Conservation (phyloP, 495 filamentous ascomycete genomes). For the Aspergillus ellipticus region DNA sequence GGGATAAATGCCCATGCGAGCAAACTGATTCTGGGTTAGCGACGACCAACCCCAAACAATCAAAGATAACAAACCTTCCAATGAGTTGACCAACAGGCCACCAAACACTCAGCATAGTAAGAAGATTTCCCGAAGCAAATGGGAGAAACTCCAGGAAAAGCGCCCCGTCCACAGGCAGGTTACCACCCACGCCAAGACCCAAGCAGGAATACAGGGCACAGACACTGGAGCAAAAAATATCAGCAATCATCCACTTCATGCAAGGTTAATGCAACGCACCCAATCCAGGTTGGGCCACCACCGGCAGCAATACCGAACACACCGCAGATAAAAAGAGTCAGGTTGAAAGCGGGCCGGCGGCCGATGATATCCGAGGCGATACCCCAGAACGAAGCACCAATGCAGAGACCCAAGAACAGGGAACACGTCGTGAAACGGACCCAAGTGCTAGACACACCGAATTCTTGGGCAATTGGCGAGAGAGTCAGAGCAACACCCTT, state of each 20-base stretch:
- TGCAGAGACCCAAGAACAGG: slow-evolving; percentile 52
- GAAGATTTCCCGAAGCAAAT: slow-evolving; percentile 46
- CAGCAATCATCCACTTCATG: not conserved
- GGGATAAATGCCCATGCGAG: slow-evolving; percentile 58
- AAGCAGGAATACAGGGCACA: slow-evolving; percentile 48
- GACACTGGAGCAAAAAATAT: slow-evolving; percentile 1
- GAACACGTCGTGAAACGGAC: slow-evolving; percentile 57
- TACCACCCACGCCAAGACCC: slow-evolving; percentile 59
- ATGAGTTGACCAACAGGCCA: slow-evolving; percentile 60
- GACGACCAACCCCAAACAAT: not conserved
- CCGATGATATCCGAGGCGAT: slow-evolving; percentile 55
- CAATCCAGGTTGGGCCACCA: slow-evolving; percentile 51
- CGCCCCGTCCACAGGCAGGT: slow-evolving; percentile 54
- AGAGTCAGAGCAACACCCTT: slow-evolving; percentile 56
- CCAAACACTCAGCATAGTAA: slow-evolving; percentile 57
- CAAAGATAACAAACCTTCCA: slow-evolving; percentile 22
- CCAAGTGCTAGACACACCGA: slow-evolving; percentile 42
- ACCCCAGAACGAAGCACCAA: slow-evolving; percentile 60
- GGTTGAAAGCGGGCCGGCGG: slow-evolving; percentile 57
- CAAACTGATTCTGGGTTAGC: slow-evolving; percentile 35
- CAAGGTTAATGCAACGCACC: slow-evolving; percentile 23
- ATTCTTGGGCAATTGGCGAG: slow-evolving; percentile 47
- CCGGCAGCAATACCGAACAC: slow-evolving; percentile 54
- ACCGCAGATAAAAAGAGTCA: slow-evolving; percentile 52
- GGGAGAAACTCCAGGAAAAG: slow-evolving; percentile 61